These are phyloP conservation scores for Fusarium lateritium DNA, from an alignment of 2,329 filamentous ascomycete species.

Conservation along the genomic window DNA sequence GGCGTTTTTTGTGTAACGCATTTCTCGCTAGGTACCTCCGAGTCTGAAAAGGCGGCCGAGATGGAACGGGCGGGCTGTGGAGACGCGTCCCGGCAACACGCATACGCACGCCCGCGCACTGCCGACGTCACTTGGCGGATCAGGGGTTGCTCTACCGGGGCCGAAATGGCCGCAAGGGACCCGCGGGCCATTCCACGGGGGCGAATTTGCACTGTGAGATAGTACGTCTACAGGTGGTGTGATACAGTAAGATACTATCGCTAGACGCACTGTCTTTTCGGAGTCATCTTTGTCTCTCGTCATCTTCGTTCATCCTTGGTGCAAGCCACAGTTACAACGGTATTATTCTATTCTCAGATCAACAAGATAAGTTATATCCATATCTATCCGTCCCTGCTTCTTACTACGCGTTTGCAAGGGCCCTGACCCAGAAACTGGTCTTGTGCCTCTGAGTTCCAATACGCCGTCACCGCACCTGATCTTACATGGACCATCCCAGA, in stretches of 20 bases:
- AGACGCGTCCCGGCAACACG: slow-evolving; percentile 36
- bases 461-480: slow-evolving; percentile 16
- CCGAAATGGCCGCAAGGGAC: slow-evolving; percentile 13
- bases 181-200: not conserved
- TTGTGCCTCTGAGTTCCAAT: slow-evolving; percentile 14
- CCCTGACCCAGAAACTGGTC: slow-evolving; percentile 3
- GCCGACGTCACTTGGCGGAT: slow-evolving; percentile 45
- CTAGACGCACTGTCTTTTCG: slow-evolving; percentile 29
- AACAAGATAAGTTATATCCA: not conserved
- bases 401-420: slow-evolving; percentile 26
- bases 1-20: not conserved
- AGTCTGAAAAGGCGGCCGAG: slow-evolving; percentile 11
- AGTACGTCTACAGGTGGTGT: rapidly evolving
- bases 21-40: not conserved
- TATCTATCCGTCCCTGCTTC: slow-evolving; percentile 26
- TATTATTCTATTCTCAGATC: slow-evolving; percentile 35
- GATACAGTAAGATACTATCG: slow-evolving; percentile 17
- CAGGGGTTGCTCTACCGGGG: slow-evolving; percentile 33
- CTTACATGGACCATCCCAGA: slow-evolving; percentile 34
- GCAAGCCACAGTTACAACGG: slow-evolving; percentile 24
- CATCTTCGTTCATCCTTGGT: slow-evolving; percentile 15
- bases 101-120: slow-evolving; percentile 30
- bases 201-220: slow-evolving; percentile 5
- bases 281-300: slow-evolving; percentile 25
- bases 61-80: slow-evolving; percentile 26